These are phyloP conservation scores for thale cress (Arabidopsis thaliana) DNA, from an alignment of 345 rosid genomes.

Conservation along the genomic window TAIR10.1 NC_003071.7:16275001-16275500, in stretches of 20 bases:
- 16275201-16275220: conserved; percentile 56
- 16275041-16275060: conserved; percentile 62
- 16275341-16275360: conserved; percentile 97
- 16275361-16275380: conserved; percentile 98
- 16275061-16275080: conserved; percentile 70
- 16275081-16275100: conserved; percentile 77
- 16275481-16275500: conserved; percentile 75
- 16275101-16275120: conserved; percentile 57
- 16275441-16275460: conserved; percentile 96
- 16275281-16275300: conserved; percentile 49
- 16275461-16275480: conserved; percentile 91
- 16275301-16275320: conserved; percentile 60
- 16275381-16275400: conserved; percentile 95
- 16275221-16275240: conserved; percentile 69
- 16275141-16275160: conserved; percentile 38
- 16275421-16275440: conserved; percentile 85
- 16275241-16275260: conserved; percentile 84
- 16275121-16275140: conserved; percentile 48
- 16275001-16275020: conserved; percentile 56
- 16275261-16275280: conserved; percentile 48
- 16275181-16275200: conserved; percentile 75
- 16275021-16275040: conserved; percentile 62
- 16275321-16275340: conserved; percentile 85
- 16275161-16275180: conserved; percentile 57
- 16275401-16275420: conserved; percentile 98